phyloP scores from a whole-genome alignment of 805 yeast species.

The Ogataea siamensis region DNA sequence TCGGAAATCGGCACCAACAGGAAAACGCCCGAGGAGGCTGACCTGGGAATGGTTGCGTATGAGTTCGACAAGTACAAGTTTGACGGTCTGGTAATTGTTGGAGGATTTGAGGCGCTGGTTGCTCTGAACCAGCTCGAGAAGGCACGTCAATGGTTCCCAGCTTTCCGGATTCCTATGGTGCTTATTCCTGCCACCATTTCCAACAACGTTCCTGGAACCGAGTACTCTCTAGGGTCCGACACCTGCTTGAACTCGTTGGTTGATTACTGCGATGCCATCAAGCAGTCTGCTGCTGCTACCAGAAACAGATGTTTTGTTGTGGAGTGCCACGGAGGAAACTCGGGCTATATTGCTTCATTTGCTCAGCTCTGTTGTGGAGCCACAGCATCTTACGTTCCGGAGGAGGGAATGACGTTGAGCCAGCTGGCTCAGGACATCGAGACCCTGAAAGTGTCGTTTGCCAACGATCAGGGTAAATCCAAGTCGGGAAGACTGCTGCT shows the following conservation, averaged over 20 bases:
- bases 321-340: slow-evolving; percentile 84
- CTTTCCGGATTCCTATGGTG: slow-evolving; percentile 75
- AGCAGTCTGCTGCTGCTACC: slow-evolving; percentile 73
- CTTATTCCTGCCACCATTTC: slow-evolving; percentile 78
- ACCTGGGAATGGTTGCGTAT: slow-evolving; percentile 70
- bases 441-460: slow-evolving; percentile 56
- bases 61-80: slow-evolving; percentile 65
- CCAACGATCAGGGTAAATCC: slow-evolving; percentile 60
- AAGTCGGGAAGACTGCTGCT: slow-evolving; percentile 69
- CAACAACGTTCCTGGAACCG: slow-evolving; percentile 98
- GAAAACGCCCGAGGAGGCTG: slow-evolving; percentile 60
- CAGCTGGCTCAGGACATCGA: slow-evolving; percentile 66
- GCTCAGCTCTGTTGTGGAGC: slow-evolving; percentile 72
- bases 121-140: slow-evolving; percentile 64
- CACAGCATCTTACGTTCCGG: slow-evolving; percentile 74
- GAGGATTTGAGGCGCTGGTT: slow-evolving; percentile 81
- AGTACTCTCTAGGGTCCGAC: slow-evolving; percentile 91
- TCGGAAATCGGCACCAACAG: slow-evolving; percentile 82
- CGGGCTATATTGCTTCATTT: slow-evolving; percentile 72
- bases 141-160: slow-evolving; percentile 61
- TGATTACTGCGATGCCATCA: slow-evolving; percentile 90
- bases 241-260: slow-evolving; percentile 92
- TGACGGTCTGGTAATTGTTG: slow-evolving; percentile 71
- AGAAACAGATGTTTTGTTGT: slow-evolving; percentile 78
- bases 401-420: slow-evolving; percentile 57